Conservation (phyloP, 495 filamentous ascomycete genomes). For the Neurospora sp. region DNA sequence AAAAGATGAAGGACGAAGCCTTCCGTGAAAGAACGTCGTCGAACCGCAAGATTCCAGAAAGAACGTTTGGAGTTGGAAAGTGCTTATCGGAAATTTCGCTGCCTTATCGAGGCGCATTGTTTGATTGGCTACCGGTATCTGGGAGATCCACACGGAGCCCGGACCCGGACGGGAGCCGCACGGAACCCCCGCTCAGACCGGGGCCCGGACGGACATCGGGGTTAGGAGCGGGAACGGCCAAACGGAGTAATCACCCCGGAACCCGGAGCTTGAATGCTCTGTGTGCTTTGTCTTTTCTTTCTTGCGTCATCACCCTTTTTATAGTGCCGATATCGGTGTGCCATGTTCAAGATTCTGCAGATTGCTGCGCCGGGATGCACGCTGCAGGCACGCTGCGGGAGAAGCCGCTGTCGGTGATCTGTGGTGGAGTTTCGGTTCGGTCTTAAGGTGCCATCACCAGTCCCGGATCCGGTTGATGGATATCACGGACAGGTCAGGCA, state of each 20-base stretch:
- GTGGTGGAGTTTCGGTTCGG: neutral
- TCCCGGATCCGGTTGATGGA: neutral
- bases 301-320: neutral
- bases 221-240: too few species aligned
- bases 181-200: neutral
- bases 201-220: neutral
- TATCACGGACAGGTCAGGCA: neutral
- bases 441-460: neutral
- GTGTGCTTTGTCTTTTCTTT: neutral
- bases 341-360: neutral
- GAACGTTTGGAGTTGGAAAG: neutral
- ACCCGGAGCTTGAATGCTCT: neutral
- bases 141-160: neutral
- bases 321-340: neutral
- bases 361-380: neutral
- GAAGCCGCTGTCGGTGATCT: neutral
- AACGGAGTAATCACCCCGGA: neutral
- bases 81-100: neutral
- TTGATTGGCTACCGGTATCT: neutral
- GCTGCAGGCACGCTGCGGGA: neutral
- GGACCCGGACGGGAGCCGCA: neutral
- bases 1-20: neutral
- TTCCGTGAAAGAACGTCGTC: neutral
- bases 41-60: neutral
- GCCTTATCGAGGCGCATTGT: neutral